These are phyloP conservation scores for Mycena polygramma DNA, from an alignment of 768 basidiomycete species.

Conservation along the genomic window DNA sequence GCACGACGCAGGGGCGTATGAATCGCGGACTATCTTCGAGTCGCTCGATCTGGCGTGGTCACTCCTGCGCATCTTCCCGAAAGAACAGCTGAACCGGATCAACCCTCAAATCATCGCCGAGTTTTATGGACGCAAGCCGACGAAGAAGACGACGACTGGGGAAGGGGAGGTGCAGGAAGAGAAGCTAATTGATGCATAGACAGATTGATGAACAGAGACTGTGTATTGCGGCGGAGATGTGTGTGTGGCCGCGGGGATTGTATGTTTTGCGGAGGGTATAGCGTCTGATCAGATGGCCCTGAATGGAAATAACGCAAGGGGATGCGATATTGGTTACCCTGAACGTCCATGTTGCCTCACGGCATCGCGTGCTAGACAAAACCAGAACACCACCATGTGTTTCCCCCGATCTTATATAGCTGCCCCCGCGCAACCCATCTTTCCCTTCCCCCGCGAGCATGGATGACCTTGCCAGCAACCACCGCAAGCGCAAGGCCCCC, in stretches of 20 bases:
- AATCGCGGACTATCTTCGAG: conserved; percentile 96
- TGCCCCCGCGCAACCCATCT: conserved; percentile 37
- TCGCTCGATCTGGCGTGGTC: conserved; percentile 98
- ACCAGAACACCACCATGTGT: conserved; percentile 40
- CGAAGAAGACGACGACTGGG: conserved; percentile 70
- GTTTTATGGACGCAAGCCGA: conserved; percentile 89
- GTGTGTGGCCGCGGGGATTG: background rate
- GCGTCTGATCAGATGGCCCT: conserved; percentile 21
- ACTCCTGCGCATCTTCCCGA: conserved; percentile 97
- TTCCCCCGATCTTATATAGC: conserved; percentile 54
- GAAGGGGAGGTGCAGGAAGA: conserved; percentile 60
- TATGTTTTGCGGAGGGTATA: conserved; percentile 18
- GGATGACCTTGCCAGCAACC: conserved; percentile 74
- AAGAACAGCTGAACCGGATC: conserved; percentile 98
- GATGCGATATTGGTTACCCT: conserved; percentile 26
- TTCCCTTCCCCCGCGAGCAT: conserved; percentile 53
- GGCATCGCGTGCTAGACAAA: conserved; percentile 31
- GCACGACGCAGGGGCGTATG: conserved; percentile 79
- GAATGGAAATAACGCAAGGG: conserved; percentile 17
- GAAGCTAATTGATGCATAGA: conserved; percentile 77
- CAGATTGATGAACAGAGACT: conserved; percentile 26
- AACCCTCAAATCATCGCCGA: conserved; percentile 96
- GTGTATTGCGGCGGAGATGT: background rate
- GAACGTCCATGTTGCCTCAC: conserved; percentile 20
- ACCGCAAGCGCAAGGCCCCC: conserved; percentile 79